These are phyloP conservation scores for Dalbergia oliveri DNA, from an alignment of 306 rosid genomes.

Conservation along the genomic window DNA sequence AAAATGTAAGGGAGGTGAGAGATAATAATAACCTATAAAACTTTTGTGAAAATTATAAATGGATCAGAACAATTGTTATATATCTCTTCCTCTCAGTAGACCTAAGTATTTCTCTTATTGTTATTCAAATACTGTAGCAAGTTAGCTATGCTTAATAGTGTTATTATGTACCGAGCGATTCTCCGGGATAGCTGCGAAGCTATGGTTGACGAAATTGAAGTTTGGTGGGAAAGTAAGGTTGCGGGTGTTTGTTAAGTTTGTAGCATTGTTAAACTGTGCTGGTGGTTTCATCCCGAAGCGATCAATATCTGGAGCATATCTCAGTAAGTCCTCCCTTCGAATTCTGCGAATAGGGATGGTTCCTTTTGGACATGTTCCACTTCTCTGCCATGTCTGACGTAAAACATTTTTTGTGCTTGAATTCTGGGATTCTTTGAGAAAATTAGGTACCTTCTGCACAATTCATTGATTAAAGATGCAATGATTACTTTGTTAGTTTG, in stretches of 20 bases:
- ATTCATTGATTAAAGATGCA: background rate
- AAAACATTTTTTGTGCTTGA: slow-evolving; percentile 11
- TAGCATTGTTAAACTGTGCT: background rate
- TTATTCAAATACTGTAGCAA: too few species aligned
- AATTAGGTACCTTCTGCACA: slow-evolving; percentile 59
- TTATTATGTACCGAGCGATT: slow-evolving; percentile 56
- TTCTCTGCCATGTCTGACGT: slow-evolving; percentile 67
- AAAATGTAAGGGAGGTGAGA: too few species aligned
- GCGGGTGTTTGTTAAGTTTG: background rate
- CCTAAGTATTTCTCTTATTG: too few species aligned
- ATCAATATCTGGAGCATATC: slow-evolving; percentile 49
- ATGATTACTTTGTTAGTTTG: background rate
- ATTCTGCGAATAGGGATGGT: slow-evolving; percentile 72
- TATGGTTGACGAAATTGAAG: slow-evolving; percentile 8
- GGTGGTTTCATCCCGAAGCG: slow-evolving; percentile 57
- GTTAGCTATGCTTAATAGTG: background rate
- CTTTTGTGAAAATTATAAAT: too few species aligned
- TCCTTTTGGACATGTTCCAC: slow-evolving; percentile 78
- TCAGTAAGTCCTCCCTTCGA: slow-evolving; percentile 48
- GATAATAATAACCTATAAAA: too few species aligned
- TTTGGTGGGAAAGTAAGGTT: background rate
- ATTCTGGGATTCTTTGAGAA: background rate
- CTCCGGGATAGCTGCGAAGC: background rate
- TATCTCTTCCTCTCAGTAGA: too few species aligned
- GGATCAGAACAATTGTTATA: too few species aligned